A percentile compares a stretch with the other conserved stretches of the same genome.
Evolutionary conservation across 148 eudicot species (phyloP).

Genomic region (Rhododendron kiyosumense): DNA sequence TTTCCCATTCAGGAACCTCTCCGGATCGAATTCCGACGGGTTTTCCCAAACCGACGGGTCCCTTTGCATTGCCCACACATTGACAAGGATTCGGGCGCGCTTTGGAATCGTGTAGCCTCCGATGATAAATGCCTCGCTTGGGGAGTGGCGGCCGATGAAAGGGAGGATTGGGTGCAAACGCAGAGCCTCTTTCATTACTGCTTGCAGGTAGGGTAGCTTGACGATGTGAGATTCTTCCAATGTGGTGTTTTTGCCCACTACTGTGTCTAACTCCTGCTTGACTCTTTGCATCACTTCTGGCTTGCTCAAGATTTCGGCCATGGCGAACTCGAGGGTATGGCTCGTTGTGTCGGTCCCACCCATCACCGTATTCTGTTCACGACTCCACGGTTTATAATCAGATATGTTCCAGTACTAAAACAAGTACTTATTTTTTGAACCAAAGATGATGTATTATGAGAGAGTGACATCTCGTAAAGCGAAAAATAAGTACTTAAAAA

Average conservation of each 20-base stretch:
- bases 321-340: constrained; percentile 46
- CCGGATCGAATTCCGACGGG: constrained; percentile 54
- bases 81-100: constrained; percentile 38
- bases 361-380: constrained; percentile 50
- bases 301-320: constrained; percentile 59
- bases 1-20: constrained; percentile 48
- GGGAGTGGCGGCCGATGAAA: constrained; percentile 37
- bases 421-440: no score
- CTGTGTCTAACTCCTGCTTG: constrained; percentile 44
- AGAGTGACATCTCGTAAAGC: no score
- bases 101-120: constrained; percentile 52
- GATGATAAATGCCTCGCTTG: constrained; percentile 27
- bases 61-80: constrained; percentile 54
- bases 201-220: constrained; percentile 45
- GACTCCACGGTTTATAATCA: neutral
- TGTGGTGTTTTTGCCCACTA: constrained; percentile 32
- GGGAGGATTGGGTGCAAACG: constrained; percentile 31
- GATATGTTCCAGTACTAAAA: no score
- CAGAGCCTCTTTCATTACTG: constrained; percentile 45
- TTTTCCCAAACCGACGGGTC: constrained; percentile 55
- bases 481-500: no score
- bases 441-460: no score
- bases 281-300: constrained; percentile 39
- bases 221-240: constrained; percentile 59
- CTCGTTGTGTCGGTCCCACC: constrained; percentile 63